Percentiles rank a stretch among this genome's conserved stretches.
These are phyloP conservation scores for Prunus mira DNA, from an alignment of 306 rosid species.

Conservation along the genomic window DNA sequence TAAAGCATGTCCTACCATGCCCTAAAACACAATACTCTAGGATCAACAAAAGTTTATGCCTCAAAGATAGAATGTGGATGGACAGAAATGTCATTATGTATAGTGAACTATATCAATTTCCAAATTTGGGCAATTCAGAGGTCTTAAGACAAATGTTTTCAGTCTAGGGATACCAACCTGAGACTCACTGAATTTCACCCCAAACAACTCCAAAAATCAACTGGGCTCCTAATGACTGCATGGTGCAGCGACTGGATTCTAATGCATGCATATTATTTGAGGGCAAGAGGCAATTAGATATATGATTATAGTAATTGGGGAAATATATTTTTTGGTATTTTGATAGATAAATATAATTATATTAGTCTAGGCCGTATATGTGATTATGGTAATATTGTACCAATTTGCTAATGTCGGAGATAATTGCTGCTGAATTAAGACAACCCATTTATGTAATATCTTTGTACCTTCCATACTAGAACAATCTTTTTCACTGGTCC, in stretches of 20 bases:
- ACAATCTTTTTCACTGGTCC: not conserved
- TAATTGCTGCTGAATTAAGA: not conserved
- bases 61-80: not conserved
- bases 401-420: not conserved
- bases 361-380: not conserved
- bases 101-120: not conserved
- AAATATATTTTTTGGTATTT: not conserved
- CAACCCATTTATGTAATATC: not conserved
- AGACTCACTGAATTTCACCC: not conserved
- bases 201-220: not conserved
- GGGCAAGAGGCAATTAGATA: not conserved
- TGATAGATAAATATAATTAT: not conserved
- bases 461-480: not conserved
- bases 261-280: not conserved
- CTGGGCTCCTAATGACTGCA: not conserved
- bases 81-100: not conserved
- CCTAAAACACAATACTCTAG: not conserved
- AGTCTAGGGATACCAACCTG: not conserved
- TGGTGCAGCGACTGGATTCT: not conserved
- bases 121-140: not conserved
- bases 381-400: not conserved
- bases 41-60: constrained; percentile 2
- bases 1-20: not conserved
- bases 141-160: not conserved
- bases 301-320: not conserved